Percentiles rank a stretch among this genome's conserved stretches.
Conservation (phyloP, 805 yeast genomes). For the Pichia cabralensis region DNA sequence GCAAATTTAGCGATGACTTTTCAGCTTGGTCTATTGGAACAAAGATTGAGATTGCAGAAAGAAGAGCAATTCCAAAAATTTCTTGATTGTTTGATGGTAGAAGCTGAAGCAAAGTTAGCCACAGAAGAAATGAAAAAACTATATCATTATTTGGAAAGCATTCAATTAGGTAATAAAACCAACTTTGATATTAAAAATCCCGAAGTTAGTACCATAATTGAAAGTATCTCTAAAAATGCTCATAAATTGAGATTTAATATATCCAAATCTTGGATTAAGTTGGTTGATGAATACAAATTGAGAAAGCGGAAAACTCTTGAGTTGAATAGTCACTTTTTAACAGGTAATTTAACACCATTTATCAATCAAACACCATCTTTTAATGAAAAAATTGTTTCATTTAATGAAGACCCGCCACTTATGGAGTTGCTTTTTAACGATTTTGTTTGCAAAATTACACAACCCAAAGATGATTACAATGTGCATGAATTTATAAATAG, state of each 20-base stretch:
- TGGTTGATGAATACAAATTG: slow-evolving; percentile 40
- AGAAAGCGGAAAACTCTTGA: slow-evolving; percentile 31
- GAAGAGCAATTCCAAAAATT: slow-evolving; percentile 12
- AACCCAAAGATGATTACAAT: slow-evolving; percentile 33
- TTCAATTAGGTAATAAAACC: neutral
- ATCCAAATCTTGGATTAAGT: slow-evolving; percentile 55
- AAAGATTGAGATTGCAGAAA: slow-evolving; percentile 38
- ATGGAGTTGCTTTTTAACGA: slow-evolving; percentile 37
- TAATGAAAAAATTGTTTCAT: slow-evolving; percentile 38
- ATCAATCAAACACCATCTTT: slow-evolving; percentile 29
- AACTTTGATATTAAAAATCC: neutral
- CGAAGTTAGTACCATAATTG: slow-evolving; percentile 1
- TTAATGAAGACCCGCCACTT: slow-evolving; percentile 39
- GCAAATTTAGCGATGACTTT: slow-evolving; percentile 45
- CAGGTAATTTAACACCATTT: slow-evolving; percentile 29
- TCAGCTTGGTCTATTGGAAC: slow-evolving; percentile 51
- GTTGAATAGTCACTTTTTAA: slow-evolving; percentile 30
- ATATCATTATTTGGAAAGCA: neutral
- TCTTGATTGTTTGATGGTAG: slow-evolving; percentile 1
- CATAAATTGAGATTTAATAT: slow-evolving; percentile 23
- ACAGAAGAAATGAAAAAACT: neutral
- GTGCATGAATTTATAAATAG: slow-evolving; percentile 55
- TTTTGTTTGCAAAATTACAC: slow-evolving; percentile 34
- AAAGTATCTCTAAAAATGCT: slow-evolving; percentile 11
- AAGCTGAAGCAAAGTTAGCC: neutral